A percentile compares a stretch with the other conserved stretches of the same genome.
phyloP scores from a whole-genome alignment of 2,329 filamentous ascomycete species.

The Westerdykella ornata region DNA sequence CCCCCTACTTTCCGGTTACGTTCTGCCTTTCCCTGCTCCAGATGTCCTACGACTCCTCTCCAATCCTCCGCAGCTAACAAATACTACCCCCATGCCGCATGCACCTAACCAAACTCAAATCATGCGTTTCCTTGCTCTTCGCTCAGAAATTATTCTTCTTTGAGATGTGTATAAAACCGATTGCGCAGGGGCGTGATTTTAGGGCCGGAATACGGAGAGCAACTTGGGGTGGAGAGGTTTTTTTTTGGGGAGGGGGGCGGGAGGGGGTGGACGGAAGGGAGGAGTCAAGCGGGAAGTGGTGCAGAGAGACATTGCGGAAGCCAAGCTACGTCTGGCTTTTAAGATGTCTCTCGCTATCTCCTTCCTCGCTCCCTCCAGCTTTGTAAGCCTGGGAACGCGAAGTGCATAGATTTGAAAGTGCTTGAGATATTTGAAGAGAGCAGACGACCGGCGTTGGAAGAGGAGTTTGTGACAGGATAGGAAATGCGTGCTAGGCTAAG shows the following conservation, averaged over 20 bases:
- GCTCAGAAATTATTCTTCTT: conserved; percentile 23
- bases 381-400: not conserved
- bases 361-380: not conserved
- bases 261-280: too few relatives aligned
- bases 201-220: conserved; percentile 21
- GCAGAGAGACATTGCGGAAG: not conserved
- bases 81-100: conserved; percentile 23
- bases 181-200: conserved; percentile 25
- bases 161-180: conserved; percentile 31
- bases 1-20: conserved; percentile 5
- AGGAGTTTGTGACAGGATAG: conserved; percentile 17
- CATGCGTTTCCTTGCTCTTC: conserved; percentile 24
- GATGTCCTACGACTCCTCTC: conserved; percentile 22
- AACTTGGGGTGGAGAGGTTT: conserved; percentile 23
- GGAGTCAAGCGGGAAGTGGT: conserved; percentile 15
- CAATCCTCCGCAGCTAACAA: conserved; percentile 31
- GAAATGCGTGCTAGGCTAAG: conserved; percentile 23
- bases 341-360: conserved; percentile 17
- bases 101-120: conserved; percentile 24
- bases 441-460: conserved; percentile 10
- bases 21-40: conserved; percentile 6
- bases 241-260: too few relatives aligned
- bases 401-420: too few relatives aligned
- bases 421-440: too few relatives aligned
- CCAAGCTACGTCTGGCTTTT: conserved; percentile 12